Base-by-base conservation (phyloP, 106 monocot species). In the Acanthochlamys bracteata region DNA sequence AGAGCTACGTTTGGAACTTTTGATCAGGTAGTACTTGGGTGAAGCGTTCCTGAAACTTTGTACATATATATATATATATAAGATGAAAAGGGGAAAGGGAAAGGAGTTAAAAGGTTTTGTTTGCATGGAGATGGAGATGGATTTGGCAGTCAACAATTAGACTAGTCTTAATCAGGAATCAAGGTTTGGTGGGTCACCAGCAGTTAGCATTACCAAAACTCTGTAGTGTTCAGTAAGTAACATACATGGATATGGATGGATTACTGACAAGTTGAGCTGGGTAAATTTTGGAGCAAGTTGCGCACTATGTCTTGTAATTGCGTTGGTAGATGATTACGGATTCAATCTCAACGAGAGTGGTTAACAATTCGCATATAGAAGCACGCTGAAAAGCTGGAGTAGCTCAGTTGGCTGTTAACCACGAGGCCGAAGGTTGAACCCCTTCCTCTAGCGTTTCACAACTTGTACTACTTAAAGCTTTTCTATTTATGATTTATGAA, bases 321-420 rank as follows among this genome's bases (percentile, higher is more conserved):
- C 1, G 1, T 3, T 33, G 33, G 4, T 33, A 33, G 33, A 1
- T 33, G 6, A 33, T 33, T 3, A 33, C 33, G 33, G 1, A 33
- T 33, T 33, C n/a, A n/a, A n/a, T n/a, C n/a, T n/a, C n/a, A n/a
- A n/a, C n/a, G n/a, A n/a, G n/a, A n/a, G n/a, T n/a, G n/a, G n/a
- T n/a, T n/a, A n/a, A n/a, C n/a, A n/a, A n/a, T n/a, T n/a, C n/a
- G n/a, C n/a, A n/a, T n/a, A n/a, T n/a, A n/a, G n/a, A n/a, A n/a
- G n/a, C n/a, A n/a, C n/a, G n/a, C n/a, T n/a, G n/a, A n/a, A 10
- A 14, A 16, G 88, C 85, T 81, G 78, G 78, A 85, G 72, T 85
- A 81, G 78, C 74, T 85, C 80, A 85, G 81, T 75, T 81, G 77
- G 77, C 85, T 78, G 75, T 85, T 85, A 85, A 85, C 85, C 78